phyloP scores from a whole-genome alignment of 2,329 filamentous ascomycete genomes.

The Fusarium xyrophilum region DNA sequence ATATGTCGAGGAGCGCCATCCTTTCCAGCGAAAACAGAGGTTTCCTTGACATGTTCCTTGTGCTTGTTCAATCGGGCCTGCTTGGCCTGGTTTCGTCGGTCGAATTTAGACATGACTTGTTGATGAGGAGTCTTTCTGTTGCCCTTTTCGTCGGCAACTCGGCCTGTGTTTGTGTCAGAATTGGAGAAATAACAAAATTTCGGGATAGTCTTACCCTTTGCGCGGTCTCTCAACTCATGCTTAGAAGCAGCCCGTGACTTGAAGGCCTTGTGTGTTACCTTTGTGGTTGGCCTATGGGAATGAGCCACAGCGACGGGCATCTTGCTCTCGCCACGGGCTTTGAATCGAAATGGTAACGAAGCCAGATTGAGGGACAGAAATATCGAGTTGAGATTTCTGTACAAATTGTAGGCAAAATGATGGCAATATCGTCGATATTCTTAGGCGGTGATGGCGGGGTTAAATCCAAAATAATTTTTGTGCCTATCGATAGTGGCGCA shows the following conservation, averaged over 20 bases:
- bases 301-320: slow-evolving; percentile 79
- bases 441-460: slow-evolving; percentile 47
- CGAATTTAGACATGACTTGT: slow-evolving; percentile 96
- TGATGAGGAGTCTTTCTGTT: slow-evolving; percentile 89
- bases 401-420: slow-evolving; percentile 25
- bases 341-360: slow-evolving; percentile 85
- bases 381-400: slow-evolving; percentile 1
- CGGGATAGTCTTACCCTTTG: slow-evolving; percentile 70
- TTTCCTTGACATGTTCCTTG: slow-evolving; percentile 79
- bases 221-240: slow-evolving; percentile 79
- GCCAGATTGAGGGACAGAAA: slow-evolving; percentile 58
- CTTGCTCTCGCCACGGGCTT: slow-evolving; percentile 74
- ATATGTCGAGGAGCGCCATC: slow-evolving; percentile 89
- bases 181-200: not conserved
- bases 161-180: slow-evolving; percentile 61
- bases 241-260: slow-evolving; percentile 93
- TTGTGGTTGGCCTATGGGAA: slow-evolving; percentile 92
- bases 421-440: slow-evolving; percentile 41
- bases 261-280: slow-evolving; percentile 85
- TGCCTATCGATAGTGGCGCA: slow-evolving; percentile 47
- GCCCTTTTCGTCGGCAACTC: slow-evolving; percentile 75
- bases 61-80: slow-evolving; percentile 86
- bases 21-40: slow-evolving; percentile 81
- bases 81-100: slow-evolving; percentile 92
- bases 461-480: slow-evolving; percentile 50